These are phyloP conservation scores for Pseudozyma sp. DNA, from an alignment of 1,284 basidiomycete species.

Conservation along the genomic window DNA sequence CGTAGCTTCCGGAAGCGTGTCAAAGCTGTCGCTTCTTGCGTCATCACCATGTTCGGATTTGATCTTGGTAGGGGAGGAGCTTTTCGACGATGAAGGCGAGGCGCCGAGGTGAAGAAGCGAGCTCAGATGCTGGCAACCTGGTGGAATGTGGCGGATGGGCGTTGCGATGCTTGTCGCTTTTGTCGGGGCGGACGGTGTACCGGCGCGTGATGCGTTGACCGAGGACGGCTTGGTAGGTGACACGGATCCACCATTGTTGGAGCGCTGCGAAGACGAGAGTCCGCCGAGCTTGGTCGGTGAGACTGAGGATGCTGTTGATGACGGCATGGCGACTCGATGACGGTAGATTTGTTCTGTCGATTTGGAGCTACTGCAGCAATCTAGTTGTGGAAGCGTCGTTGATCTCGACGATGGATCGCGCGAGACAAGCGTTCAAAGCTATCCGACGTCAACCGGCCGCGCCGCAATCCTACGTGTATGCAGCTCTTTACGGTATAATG, in stretches of 20 bases:
- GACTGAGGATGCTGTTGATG: constrained; percentile 24
- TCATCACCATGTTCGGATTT: constrained; percentile 41
- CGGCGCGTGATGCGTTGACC: constrained; percentile 32
- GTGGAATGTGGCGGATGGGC: constrained; percentile 26
- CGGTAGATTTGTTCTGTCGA: too few relatives aligned
- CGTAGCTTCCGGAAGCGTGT: constrained; percentile 17
- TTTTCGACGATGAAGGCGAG: constrained; percentile 4
- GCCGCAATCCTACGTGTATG: not conserved
- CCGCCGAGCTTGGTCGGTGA: constrained; percentile 34
- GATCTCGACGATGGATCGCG: too few relatives aligned
- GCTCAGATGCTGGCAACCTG: constrained; percentile 37
- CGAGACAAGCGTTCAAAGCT: not conserved
- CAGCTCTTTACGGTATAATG: not conserved
- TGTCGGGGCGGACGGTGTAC: constrained; percentile 16
- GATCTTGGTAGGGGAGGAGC: constrained; percentile 21
- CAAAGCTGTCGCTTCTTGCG: constrained; percentile 18
- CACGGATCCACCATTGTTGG: constrained; percentile 30
- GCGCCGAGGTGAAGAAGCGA: constrained; percentile 26
- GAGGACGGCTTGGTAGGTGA: constrained; percentile 39
- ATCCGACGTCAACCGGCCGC: not conserved
- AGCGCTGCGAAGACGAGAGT: constrained; percentile 27
- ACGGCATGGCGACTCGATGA: constrained; percentile 14
- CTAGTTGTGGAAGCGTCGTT: too few relatives aligned
- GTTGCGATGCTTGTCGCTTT: constrained; percentile 3
- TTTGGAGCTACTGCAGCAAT: too few relatives aligned